These are phyloP conservation scores for Blastocladiella britannica DNA, from an alignment of 192 early-diverging fungal species.

Conservation along the genomic window DNA sequence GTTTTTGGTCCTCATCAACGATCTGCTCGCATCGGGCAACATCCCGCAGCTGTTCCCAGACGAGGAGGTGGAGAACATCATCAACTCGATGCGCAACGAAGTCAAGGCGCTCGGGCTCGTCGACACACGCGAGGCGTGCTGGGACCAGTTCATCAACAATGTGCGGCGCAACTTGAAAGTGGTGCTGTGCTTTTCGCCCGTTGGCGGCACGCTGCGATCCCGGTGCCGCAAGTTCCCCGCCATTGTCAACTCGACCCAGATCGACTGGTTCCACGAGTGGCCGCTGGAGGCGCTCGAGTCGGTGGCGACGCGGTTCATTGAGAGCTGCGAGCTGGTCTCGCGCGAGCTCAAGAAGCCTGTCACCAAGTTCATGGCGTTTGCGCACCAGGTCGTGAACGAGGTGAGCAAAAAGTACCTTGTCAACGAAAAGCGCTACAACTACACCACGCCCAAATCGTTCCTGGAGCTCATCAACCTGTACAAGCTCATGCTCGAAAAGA, in stretches of 20 bases:
- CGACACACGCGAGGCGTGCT: slow-evolving; percentile 82
- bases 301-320: slow-evolving; percentile 89
- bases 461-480: slow-evolving; percentile 93
- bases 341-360: slow-evolving; percentile 39
- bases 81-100: slow-evolving; percentile 91
- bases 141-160: slow-evolving; percentile 93
- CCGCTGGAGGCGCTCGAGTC: slow-evolving; percentile 92
- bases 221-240: slow-evolving; percentile 94
- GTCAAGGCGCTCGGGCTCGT: slow-evolving; percentile 78
- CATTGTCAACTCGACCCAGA: slow-evolving; percentile 98
- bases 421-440: slow-evolving; percentile 53
- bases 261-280: slow-evolving; percentile 99
- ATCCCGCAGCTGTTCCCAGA: slow-evolving; percentile 97
- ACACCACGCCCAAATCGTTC: slow-evolving; percentile 95
- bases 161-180: slow-evolving; percentile 93
- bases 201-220: slow-evolving; percentile 69
- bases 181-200: slow-evolving; percentile 99
- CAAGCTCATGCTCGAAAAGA: slow-evolving; percentile 67
- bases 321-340: slow-evolving; percentile 65
- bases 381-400: slow-evolving; percentile 72
- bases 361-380: slow-evolving; percentile 72
- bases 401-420: slow-evolving; percentile 63
- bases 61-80: slow-evolving; percentile 79
- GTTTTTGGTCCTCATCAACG: slow-evolving; percentile 99
- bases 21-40: slow-evolving; percentile 90